phyloP scores from a whole-genome alignment of 192 early-diverging fungal genomes.

The Coemansia sp. region DNA sequence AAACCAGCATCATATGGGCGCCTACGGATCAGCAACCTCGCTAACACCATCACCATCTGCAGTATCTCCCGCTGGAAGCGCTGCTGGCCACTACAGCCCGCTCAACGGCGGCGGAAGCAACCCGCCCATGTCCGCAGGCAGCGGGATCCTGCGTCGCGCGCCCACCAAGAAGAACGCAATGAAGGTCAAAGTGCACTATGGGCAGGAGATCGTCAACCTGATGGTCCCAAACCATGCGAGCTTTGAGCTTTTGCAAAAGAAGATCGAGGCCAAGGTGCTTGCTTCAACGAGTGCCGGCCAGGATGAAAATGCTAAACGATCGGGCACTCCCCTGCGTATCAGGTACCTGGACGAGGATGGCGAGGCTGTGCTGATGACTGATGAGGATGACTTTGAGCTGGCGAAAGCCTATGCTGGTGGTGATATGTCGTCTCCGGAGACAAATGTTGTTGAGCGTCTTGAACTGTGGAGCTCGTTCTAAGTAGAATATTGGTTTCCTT shows the following conservation, averaged over 20 bases:
- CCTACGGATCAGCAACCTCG: slow-evolving; percentile 25
- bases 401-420: slow-evolving; percentile 60
- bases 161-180: slow-evolving; percentile 53
- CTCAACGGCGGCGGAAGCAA: slow-evolving; percentile 9
- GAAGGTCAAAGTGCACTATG: slow-evolving; percentile 56
- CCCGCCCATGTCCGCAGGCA: slow-evolving; percentile 7
- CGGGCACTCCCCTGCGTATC: slow-evolving; percentile 52
- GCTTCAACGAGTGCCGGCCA: slow-evolving; percentile 14
- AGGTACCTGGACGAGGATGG: slow-evolving; percentile 88
- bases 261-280: slow-evolving; percentile 40
- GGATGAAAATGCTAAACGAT: neutral
- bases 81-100: slow-evolving; percentile 25
- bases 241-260: slow-evolving; percentile 38
- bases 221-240: slow-evolving; percentile 42
- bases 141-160: slow-evolving; percentile 34
- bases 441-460: slow-evolving; percentile 57
- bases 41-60: slow-evolving; percentile 30
- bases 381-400: slow-evolving; percentile 88
- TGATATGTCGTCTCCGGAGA: slow-evolving; percentile 52
- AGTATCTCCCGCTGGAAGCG: slow-evolving; percentile 18
- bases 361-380: slow-evolving; percentile 83
- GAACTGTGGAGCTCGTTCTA: slow-evolving; percentile 60
- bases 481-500: neutral
- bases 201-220: slow-evolving; percentile 44
- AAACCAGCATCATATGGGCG: slow-evolving; percentile 3